These are phyloP conservation scores for Edaphochlamys debaryana DNA, from an alignment of 139 green algal species.

Conservation along the genomic window DNA sequence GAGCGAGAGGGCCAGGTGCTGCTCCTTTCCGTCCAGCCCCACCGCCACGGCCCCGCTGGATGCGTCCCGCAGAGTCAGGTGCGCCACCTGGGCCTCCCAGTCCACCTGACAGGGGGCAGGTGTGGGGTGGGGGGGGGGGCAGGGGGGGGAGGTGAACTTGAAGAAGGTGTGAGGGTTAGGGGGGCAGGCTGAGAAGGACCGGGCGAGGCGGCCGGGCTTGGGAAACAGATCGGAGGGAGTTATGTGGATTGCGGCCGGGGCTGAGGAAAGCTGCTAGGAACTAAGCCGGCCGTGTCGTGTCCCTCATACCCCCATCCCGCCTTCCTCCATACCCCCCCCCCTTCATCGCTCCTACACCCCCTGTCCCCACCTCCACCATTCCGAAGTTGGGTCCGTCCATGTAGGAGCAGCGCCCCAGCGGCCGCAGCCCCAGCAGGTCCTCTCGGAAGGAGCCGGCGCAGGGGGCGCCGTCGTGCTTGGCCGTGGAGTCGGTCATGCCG, in stretches of 20 bases:
- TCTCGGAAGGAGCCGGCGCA: constrained; percentile 52
- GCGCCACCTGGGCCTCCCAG: constrained; percentile 36
- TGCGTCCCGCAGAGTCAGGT: constrained; percentile 43
- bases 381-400: constrained; percentile 58
- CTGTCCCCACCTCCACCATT: constrained; percentile 54
- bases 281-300: no score
- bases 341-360: no score
- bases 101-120: constrained; percentile 20
- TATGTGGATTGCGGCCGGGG: no score
- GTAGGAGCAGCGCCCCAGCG: constrained; percentile 58
- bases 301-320: not conserved
- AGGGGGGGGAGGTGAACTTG: not conserved
- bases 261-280: no score
- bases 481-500: constrained; percentile 62
- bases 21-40: constrained; percentile 9
- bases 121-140: not conserved
- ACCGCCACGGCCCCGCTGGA: constrained; percentile 12
- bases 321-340: no score
- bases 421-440: constrained; percentile 62
- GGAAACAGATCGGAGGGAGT: no score
- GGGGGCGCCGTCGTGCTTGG: not conserved
- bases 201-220: not conserved
- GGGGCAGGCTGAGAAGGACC: not conserved
- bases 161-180: not conserved
- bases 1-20: constrained; percentile 42